Evolutionary conservation across 1,139 yeast genomes (phyloP), one percentile per base, ranked within the genome.

Genomic region (Casaregolazyma lundiana): DNA sequence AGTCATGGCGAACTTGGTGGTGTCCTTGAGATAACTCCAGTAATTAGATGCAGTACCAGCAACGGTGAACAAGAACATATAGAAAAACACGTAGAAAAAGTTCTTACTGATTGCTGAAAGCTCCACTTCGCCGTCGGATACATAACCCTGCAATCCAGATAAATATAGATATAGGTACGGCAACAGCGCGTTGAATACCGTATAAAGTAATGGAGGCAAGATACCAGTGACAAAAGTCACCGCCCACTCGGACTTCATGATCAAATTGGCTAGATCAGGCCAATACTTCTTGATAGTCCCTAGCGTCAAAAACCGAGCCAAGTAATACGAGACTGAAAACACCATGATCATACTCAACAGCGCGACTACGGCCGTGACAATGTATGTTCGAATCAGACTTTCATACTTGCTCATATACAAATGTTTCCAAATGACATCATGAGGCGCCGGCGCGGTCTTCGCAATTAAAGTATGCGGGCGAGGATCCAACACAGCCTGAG

Each of bases 401-500:
- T 81, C 77, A 41, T 65, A 66, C 38, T 82, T 69, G 9, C 85
- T 73, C 59, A 85, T 65, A 54, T 81, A 76, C 38, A 86, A 66
- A 57, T 85, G 84, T 40, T 79, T 78, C 96, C 96, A 87, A 44
- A 84, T 73, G 18, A 87, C 80, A 62, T 87, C 96, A 52, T 81
- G 82, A 2, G 96, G 95, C 1, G 96, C 90, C 0, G 96, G 95
- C 0, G 96, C 96, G 42, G 86, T 69, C 41, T 72, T 74, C 6
- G 94, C 84, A 39, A 85, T 80, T 39, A 87, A 68, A 47, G 83
- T 82, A 59, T 81, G 77, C 1, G 87, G 83, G 46, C 80, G 75
- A 0, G 96, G 95, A 53, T 88, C 94, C 44, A 87, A 68, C 0
- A 86, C 85, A 0, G 95, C 87, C 62, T 88, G 96, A 0, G 96